A percentile compares a stretch with the other conserved stretches of the same genome.
These are phyloP conservation scores for Picochlorum sp. DNA, from an alignment of 139 green algal genomes.

Conservation along the genomic window DNA sequence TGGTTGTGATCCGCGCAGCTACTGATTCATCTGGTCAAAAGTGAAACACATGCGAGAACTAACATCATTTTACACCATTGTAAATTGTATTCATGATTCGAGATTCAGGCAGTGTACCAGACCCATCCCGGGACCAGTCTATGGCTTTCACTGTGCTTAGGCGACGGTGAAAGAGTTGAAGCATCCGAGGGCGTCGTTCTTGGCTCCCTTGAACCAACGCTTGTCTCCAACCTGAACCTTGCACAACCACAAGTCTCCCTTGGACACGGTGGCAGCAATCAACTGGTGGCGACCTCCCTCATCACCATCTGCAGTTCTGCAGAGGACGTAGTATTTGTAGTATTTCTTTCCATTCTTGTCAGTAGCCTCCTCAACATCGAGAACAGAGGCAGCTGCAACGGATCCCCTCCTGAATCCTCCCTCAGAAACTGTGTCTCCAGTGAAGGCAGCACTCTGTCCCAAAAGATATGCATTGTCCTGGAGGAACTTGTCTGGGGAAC, in stretches of 20 bases:
- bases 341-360: constrained; percentile 95
- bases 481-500: constrained; percentile 83
- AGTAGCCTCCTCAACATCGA: constrained; percentile 65
- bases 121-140: background rate
- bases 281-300: constrained; percentile 96
- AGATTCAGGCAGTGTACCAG: no score
- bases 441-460: constrained; percentile 48
- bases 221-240: constrained; percentile 71
- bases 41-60: background rate
- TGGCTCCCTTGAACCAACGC: constrained; percentile 71
- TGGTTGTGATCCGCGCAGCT: constrained; percentile 17
- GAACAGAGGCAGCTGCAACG: constrained; percentile 69
- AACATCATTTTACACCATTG: no score
- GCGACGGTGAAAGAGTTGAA: constrained; percentile 59
- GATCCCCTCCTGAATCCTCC: constrained; percentile 85
- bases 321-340: constrained; percentile 88
- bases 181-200: constrained; percentile 33
- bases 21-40: constrained; percentile 8
- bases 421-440: constrained; percentile 74
- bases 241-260: constrained; percentile 73
- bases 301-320: constrained; percentile 83
- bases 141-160: constrained; percentile 27
- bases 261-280: constrained; percentile 76
- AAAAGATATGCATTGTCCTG: constrained; percentile 68
- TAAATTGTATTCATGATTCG: constrained; percentile 1